Percentiles rank a stretch among this genome's conserved stretches.
Conservation (phyloP, 2,329 filamentous ascomycete genomes). For the Elsinoe fawcettii region DNA sequence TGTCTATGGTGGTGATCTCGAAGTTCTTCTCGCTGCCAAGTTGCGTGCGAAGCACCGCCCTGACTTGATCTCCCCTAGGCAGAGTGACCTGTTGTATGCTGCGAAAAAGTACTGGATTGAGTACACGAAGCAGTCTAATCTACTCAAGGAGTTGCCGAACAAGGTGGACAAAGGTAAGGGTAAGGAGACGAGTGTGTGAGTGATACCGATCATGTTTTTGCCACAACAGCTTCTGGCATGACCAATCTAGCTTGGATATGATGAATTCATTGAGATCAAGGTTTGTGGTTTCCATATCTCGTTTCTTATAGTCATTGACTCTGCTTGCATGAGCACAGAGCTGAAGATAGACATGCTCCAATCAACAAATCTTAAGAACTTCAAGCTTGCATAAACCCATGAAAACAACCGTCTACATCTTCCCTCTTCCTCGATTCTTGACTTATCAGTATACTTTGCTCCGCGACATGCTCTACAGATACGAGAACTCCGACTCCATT, state of each 20-base stretch:
- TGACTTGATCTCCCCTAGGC: not conserved
- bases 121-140: not conserved
- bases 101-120: slow-evolving; percentile 4
- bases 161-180: not conserved
- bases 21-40: not conserved
- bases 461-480: too few species aligned
- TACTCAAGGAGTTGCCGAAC: not conserved
- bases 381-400: too few species aligned
- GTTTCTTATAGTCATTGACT: too few species aligned
- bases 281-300: too few species aligned
- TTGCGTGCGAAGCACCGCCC: not conserved
- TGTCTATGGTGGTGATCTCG: slow-evolving; percentile 7
- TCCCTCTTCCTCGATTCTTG: too few species aligned
- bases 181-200: not conserved
- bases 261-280: not conserved
- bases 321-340: too few species aligned
- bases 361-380: too few species aligned
- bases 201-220: not conserved
- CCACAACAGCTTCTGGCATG: not conserved
- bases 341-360: too few species aligned
- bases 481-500: too few species aligned
- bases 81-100: not conserved
- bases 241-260: not conserved
- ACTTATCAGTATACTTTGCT: too few species aligned
- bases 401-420: too few species aligned